Conservation (phyloP, 2,329 filamentous ascomycete genomes). For the Rosellinia necatrix region DNA sequence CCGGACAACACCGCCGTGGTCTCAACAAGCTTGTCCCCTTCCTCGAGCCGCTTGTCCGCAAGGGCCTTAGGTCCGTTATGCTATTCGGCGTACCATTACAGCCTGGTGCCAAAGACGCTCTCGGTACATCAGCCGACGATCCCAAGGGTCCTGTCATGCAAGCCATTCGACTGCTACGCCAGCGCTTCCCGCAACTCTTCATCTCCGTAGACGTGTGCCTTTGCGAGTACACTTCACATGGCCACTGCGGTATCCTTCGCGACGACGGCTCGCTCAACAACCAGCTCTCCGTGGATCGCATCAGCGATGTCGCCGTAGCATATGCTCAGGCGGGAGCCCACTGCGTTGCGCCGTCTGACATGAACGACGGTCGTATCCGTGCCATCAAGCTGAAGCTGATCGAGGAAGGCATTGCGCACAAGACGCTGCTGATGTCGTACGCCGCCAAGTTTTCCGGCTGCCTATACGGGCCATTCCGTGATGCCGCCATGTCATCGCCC, state of each 20-base stretch:
- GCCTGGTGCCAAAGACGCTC: slow-evolving; percentile 81
- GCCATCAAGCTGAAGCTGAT: slow-evolving; percentile 98
- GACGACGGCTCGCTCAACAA: slow-evolving; percentile 96
- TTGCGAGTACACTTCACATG: slow-evolving; percentile 98
- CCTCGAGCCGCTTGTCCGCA: slow-evolving; percentile 82
- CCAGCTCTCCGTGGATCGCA: slow-evolving; percentile 86
- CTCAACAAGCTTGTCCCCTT: slow-evolving; percentile 85
- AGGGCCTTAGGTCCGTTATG: slow-evolving; percentile 90
- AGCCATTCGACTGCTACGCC: slow-evolving; percentile 80
- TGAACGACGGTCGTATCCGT: slow-evolving; percentile 97
- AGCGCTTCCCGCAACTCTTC: slow-evolving; percentile 87
- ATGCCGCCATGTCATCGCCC: slow-evolving; percentile 88
- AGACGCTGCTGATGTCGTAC: slow-evolving; percentile 94
- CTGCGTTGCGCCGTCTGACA: slow-evolving; percentile 95
- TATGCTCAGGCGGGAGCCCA: slow-evolving; percentile 96
- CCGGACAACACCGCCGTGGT: slow-evolving; percentile 86
- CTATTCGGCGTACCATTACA: slow-evolving; percentile 91
- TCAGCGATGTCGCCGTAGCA: slow-evolving; percentile 95
- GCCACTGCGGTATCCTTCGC: slow-evolving; percentile 93
- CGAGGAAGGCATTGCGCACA: slow-evolving; percentile 89
- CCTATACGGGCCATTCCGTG: slow-evolving; percentile 94
- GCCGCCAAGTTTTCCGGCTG: slow-evolving; percentile 97
- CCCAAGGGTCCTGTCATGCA: slow-evolving; percentile 90
- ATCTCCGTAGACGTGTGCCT: slow-evolving; percentile 93
- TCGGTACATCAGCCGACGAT: slow-evolving; percentile 91